These are phyloP conservation scores for Aquilaria agallochum DNA, from an alignment of 441 rosid genomes.

Conservation along the genomic window DNA sequence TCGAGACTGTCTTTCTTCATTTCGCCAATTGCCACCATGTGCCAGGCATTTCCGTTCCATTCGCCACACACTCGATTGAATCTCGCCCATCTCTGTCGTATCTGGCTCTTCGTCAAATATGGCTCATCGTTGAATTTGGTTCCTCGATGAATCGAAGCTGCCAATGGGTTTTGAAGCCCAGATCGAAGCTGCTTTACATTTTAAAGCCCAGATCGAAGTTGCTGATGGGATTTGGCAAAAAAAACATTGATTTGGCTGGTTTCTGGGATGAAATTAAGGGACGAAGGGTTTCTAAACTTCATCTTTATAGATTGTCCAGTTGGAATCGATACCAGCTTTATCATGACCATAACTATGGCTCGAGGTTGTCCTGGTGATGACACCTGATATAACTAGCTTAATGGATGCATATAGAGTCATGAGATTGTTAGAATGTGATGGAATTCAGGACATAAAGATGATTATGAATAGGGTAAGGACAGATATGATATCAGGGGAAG, in stretches of 20 bases:
- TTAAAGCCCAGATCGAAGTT: slow-evolving; percentile 50
- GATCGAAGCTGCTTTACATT: slow-evolving; percentile 50
- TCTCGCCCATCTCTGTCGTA: no score
- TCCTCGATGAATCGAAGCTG: no score
- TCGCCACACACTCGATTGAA: no score
- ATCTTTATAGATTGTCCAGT: slow-evolving; percentile 24
- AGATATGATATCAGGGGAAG: slow-evolving; percentile 87
- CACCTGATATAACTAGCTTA: slow-evolving; percentile 75
- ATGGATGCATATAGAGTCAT: slow-evolving; percentile 79
- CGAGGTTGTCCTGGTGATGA: slow-evolving; percentile 77
- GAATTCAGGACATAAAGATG: slow-evolving; percentile 82
- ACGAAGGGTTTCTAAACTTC: slow-evolving; percentile 70
- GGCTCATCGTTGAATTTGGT: no score
- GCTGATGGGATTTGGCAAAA: slow-evolving; percentile 55
- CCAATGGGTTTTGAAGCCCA: no score
- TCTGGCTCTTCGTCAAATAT: no score
- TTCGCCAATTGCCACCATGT: no score
- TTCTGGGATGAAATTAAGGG: slow-evolving; percentile 51
- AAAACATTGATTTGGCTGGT: slow-evolving; percentile 83
- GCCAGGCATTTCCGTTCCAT: no score
- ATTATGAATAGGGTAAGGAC: slow-evolving; percentile 81
- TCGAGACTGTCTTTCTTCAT: no score
- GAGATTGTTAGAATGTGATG: slow-evolving; percentile 77
- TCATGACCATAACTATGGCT: slow-evolving; percentile 81
- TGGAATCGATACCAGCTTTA: slow-evolving; percentile 77